These are phyloP conservation scores for Sporothrix curviconia DNA, from an alignment of 2,329 filamentous ascomycete genomes.

Conservation along the genomic window DNA sequence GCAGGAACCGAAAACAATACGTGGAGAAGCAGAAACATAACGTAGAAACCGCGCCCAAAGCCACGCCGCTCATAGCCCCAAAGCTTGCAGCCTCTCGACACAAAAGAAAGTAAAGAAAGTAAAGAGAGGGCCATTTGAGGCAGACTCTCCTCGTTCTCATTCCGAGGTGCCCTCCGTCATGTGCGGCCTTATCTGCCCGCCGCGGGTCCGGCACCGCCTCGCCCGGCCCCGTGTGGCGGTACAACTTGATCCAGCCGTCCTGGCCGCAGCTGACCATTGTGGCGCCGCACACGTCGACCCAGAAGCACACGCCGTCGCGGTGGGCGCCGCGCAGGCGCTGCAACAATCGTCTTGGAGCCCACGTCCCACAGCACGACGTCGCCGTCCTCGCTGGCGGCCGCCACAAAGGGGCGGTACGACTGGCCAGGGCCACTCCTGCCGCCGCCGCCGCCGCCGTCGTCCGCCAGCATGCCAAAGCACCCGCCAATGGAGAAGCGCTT, in stretches of 20 bases:
- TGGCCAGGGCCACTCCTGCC: not conserved
- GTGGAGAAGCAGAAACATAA: too few relatives aligned
- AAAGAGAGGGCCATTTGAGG: not conserved
- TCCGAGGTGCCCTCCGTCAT: too few relatives aligned
- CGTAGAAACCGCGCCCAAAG: too few relatives aligned
- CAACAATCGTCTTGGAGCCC: constrained; percentile 70
- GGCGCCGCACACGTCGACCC: constrained; percentile 54
- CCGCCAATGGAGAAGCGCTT: constrained; percentile 77
- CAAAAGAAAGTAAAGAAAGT: not conserved
- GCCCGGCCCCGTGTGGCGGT: too few relatives aligned
- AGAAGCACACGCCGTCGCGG: constrained; percentile 54
- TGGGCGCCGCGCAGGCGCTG: constrained; percentile 55
- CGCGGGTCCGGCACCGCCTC: too few relatives aligned
- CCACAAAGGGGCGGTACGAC: constrained; percentile 53
- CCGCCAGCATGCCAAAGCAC: constrained; percentile 60
- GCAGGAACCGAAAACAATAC: too few relatives aligned
- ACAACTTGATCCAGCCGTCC: constrained; percentile 48
- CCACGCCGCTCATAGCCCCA: too few relatives aligned
- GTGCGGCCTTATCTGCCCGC: too few relatives aligned
- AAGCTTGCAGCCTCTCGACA: too few relatives aligned
- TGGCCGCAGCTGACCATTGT: constrained; percentile 53
- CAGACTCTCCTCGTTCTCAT: not conserved
- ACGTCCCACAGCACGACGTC: constrained; percentile 87
- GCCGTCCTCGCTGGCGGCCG: constrained; percentile 82
- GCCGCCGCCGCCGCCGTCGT: constrained; percentile 19